Evolutionary conservation across 768 basidiomycete genomes (phyloP).

Genomic region (Russula sp.): DNA sequence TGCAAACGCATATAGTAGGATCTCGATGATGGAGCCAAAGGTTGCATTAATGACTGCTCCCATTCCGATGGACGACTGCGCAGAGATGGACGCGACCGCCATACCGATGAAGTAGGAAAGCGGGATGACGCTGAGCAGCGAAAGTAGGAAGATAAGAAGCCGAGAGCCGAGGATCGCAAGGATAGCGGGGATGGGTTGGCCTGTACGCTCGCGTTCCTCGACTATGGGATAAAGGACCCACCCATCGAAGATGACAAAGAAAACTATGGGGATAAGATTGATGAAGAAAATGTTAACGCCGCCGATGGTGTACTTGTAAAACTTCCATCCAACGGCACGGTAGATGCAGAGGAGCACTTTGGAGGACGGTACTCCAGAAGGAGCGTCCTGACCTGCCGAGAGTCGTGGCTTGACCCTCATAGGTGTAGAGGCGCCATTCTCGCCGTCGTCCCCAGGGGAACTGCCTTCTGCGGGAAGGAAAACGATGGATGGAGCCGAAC

Average conservation of each 20-base stretch:
- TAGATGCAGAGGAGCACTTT: slow-evolving; percentile 95
- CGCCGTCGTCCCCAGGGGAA: slow-evolving; percentile 27
- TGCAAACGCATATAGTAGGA: slow-evolving; percentile 86
- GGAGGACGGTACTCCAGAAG: slow-evolving; percentile 70
- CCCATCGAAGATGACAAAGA: slow-evolving; percentile 94
- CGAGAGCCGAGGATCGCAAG: slow-evolving; percentile 65
- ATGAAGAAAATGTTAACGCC: slow-evolving; percentile 98
- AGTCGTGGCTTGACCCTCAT: slow-evolving; percentile 68
- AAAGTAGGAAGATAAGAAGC: slow-evolving; percentile 73
- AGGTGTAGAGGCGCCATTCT: slow-evolving; percentile 30
- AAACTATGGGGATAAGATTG: slow-evolving; percentile 88
- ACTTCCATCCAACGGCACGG: slow-evolving; percentile 79
- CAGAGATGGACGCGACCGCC: slow-evolving; percentile 99
- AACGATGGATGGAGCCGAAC: slow-evolving; percentile 72
- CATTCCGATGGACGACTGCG: slow-evolving; percentile 98
- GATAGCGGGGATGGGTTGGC: slow-evolving; percentile 53
- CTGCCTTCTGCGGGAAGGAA: slow-evolving; percentile 37
- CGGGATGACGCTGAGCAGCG: slow-evolving; percentile 88
- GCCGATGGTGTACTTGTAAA: slow-evolving; percentile 98
- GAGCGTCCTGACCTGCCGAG: slow-evolving; percentile 83
- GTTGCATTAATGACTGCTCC: slow-evolving; percentile 99
- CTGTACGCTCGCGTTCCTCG: slow-evolving; percentile 49
- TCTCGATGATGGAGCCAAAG: slow-evolving; percentile 97
- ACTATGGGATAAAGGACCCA: slow-evolving; percentile 69
- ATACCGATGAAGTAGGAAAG: slow-evolving; percentile 99